phyloP scores from a whole-genome alignment of 2,329 filamentous ascomycete genomes.

The Calonectria crousiana region DNA sequence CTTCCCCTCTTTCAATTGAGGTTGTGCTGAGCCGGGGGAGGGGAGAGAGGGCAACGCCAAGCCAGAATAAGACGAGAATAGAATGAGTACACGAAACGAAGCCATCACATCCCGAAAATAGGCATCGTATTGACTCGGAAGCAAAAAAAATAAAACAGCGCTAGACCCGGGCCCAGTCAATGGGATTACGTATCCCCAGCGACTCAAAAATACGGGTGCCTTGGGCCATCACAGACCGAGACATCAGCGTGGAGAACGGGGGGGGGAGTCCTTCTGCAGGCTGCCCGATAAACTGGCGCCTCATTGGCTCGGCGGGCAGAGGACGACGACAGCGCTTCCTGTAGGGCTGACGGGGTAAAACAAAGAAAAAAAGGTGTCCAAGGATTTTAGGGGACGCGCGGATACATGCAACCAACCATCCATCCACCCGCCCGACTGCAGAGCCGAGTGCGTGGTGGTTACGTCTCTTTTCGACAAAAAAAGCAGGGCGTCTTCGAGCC shows the following conservation, averaged over 20 bases:
- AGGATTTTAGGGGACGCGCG: constrained; percentile 22
- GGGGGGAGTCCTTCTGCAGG: constrained; percentile 30
- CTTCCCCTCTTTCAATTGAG: background rate
- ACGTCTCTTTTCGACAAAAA: background rate
- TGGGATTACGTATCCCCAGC: constrained; percentile 41
- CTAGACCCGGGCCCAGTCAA: background rate
- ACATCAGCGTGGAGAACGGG: constrained; percentile 28
- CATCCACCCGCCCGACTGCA: background rate
- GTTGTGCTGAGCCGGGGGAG: background rate
- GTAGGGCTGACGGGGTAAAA: constrained; percentile 32
- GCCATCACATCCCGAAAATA: background rate
- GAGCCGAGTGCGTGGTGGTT: background rate
- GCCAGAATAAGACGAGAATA: background rate
- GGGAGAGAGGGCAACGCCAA: background rate
- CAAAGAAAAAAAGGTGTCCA: background rate
- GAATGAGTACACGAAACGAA: background rate
- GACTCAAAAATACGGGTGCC: constrained; percentile 45
- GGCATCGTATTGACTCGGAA: constrained; percentile 17
- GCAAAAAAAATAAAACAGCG: background rate
- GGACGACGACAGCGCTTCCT: constrained; percentile 15
- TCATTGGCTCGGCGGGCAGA: constrained; percentile 38
- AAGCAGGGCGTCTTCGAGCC: background rate
- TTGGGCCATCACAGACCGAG: constrained; percentile 34
- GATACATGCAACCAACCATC: constrained; percentile 31
- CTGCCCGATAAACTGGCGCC: constrained; percentile 43